Evolutionary conservation across 768 basidiomycete species (phyloP).

Genomic region (Chiua virens): DNA sequence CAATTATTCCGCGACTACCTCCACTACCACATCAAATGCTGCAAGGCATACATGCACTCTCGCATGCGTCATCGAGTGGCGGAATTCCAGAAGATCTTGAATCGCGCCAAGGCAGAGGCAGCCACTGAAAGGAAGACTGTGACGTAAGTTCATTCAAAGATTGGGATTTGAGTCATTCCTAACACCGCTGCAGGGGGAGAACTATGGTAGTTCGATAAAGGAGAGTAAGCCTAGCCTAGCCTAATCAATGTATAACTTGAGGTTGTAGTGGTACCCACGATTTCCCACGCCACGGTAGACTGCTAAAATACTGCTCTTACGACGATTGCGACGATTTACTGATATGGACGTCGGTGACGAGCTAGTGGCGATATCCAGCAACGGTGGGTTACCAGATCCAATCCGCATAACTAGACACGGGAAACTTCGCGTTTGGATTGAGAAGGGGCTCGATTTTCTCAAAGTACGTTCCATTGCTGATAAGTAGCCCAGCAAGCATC

Average conservation of each 20-base stretch:
- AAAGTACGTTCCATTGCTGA: constrained; percentile 39
- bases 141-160: constrained; percentile 47
- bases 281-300: constrained; percentile 23
- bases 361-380: not conserved
- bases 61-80: constrained; percentile 92
- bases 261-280: not conserved
- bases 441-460: constrained; percentile 53
- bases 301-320: not conserved
- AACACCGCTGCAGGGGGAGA: constrained; percentile 44
- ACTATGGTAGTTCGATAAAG: constrained; percentile 54
- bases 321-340: no score
- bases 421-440: constrained; percentile 53
- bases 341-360: constrained; percentile 18
- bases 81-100: constrained; percentile 95
- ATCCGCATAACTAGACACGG: constrained; percentile 58
- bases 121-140: constrained; percentile 88
- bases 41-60: constrained; percentile 99
- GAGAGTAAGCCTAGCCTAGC: not conserved
- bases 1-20: constrained; percentile 97
- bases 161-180: not conserved
- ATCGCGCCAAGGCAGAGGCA: constrained; percentile 92
- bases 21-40: constrained; percentile 99
- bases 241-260: not conserved
- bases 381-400: constrained; percentile 22
- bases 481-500: not conserved